phyloP scores from a whole-genome alignment of 169 alveolate genomes.

The Fabrea salina region DNA sequence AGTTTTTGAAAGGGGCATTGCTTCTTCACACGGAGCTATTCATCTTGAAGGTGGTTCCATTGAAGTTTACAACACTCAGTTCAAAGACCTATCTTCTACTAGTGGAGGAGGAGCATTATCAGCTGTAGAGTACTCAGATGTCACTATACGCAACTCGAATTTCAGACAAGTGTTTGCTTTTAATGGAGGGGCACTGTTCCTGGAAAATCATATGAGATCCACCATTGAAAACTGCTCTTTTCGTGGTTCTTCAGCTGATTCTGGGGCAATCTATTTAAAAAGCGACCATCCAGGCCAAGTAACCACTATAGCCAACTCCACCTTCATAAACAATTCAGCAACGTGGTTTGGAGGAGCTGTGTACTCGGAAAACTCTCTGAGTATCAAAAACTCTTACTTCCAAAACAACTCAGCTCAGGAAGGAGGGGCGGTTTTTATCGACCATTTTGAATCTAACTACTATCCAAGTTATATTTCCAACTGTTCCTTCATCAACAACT shows the following conservation, averaged over 20 bases:
- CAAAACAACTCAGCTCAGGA: not conserved
- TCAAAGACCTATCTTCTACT: not conserved
- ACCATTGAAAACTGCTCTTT: not conserved
- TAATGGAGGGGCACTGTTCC: not conserved
- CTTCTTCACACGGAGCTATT: not conserved
- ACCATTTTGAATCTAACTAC: not conserved
- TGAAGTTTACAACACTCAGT: not conserved
- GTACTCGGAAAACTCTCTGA: not conserved
- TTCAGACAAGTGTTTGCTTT: not conserved
- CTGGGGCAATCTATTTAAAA: not conserved
- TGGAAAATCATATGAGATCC: not conserved
- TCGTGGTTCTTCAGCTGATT: not conserved
- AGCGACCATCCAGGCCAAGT: not conserved
- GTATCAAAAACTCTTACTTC: not conserved
- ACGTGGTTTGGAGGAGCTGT: constrained; percentile 19
- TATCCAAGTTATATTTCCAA: not conserved
- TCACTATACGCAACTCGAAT: not conserved
- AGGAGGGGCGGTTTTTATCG: constrained; percentile 23
- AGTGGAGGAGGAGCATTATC: not conserved
- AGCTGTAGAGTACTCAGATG: not conserved
- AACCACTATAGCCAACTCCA: not conserved
- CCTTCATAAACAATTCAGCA: not conserved
- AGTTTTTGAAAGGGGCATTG: not conserved
- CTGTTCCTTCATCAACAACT: not conserved
- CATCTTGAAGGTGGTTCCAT: no score